Evolutionary conservation across 768 basidiomycete genomes (phyloP), one percentile per base, ranked within the genome.

Genomic region (Boletus subcaerulescens): DNA sequence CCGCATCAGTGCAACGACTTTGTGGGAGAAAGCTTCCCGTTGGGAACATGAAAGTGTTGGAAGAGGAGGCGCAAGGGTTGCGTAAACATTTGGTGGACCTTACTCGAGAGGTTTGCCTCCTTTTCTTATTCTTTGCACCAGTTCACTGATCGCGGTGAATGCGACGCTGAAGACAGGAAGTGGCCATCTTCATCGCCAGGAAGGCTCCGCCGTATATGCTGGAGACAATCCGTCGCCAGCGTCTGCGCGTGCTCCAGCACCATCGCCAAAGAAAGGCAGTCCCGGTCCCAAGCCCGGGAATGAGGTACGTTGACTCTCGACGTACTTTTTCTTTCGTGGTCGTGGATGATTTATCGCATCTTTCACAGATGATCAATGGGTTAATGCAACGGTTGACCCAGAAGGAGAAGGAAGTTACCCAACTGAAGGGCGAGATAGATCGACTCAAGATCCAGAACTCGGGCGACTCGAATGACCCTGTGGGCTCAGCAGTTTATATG

Each of bases 361-460:
- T 24, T 52, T 13, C 4, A 6, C 20, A 88, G 80, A 85, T 80
- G 58, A 78, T 87, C 53, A 80, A 84, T 57, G 90, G 89, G 2
- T 65, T 95, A 18, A 82, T 93, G 10, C 90, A 92, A 63, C 83
- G 90, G 11, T 76, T 95, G 15, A 81, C 89, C 4, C 81, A 85
- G 66, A 93, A 93, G 67, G 93, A 97, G 73, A 91, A 89, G 63
- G 84, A 93, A 68, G 89, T 92, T 2, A 65, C 83, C 3, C 83
- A 86, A 52, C 77, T 95, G 2, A 85, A 86, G 65, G 78, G 78
- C 4, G 88, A 93, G 63, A 71, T 94, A 18, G 87, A 86, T 52
- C 76, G 78, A 17, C 71, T 85, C 59, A 84, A 80, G 60, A 73
- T 76, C 5, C 80, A 83, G 65, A 82, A 80, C 66, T 83, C 82